Evolutionary conservation across 2,329 filamentous ascomycete species (phyloP), one percentile per base, ranked within the genome.

Genomic region (Neoarthrinium moseri): DNA sequence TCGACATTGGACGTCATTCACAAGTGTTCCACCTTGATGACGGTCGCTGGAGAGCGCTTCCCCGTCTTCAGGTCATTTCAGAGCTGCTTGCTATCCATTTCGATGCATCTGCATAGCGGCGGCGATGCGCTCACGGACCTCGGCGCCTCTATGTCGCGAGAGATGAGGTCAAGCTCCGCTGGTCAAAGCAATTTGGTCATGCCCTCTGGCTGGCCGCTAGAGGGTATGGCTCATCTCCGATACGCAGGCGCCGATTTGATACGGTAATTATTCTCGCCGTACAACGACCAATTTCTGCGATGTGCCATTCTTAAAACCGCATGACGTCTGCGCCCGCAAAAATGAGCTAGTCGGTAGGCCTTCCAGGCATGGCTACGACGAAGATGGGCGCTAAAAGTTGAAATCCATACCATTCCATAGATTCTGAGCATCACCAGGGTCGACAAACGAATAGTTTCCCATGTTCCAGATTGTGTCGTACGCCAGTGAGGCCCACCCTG

Each of bases 401-500:
- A 34, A 17, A 17, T 34, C 32, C 10, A 34, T 6, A 8, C 15
- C 32, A 15, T 10, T 11, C 12, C 17, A 34, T 20, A 34, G 17
- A 10, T 20, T 20, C 13, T 34, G 32, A 13, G 18, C 27, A 18
- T 43, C 40, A 10, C 20, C 18, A 2, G 44, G 39, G 22, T 54
- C 51, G 10, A 48, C 53, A 20, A 54, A 52, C 6, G 49, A 51
- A 20, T 52, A 56, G 21, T 54, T 48, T 15, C 51, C 50, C 15
- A 56, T 54, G 13, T 52, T 55, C 51, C 51, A 55, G 10, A 52
- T 11, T 8, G 48, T 38, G 7, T 49, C 51, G 17, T 55, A 49
- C 7, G 53, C 46, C 1, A 52, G 33, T n/a, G 54, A 55, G 5
- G 32, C 17, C 32, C 32, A 34, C 12, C 21, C 15, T 20, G 32